phyloP scores from a whole-genome alignment of 305 asterid species.

The Fraxinus ornus region DNA sequence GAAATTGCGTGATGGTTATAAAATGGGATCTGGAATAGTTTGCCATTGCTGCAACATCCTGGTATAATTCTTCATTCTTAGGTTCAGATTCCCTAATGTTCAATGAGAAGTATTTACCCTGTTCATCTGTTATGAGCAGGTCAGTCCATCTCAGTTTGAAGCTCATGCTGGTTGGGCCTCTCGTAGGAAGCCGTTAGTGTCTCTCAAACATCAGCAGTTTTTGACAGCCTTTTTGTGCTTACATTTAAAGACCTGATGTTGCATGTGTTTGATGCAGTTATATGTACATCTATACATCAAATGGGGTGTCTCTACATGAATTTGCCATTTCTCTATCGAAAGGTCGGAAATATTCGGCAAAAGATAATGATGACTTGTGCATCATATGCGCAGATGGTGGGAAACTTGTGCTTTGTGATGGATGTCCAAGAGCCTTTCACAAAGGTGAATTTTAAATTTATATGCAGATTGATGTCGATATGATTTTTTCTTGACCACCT shows the following conservation, averaged over 20 bases:
- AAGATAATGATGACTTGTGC: constrained; percentile 89
- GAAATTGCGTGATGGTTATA: too few species aligned
- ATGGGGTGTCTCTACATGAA: constrained; percentile 97
- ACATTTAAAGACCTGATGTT: constrained; percentile 18
- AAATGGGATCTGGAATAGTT: too few species aligned
- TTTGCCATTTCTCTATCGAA: constrained; percentile 72
- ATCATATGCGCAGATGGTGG: constrained; percentile 99
- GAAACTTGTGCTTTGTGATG: constrained; percentile 93
- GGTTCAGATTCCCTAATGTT: too few species aligned
- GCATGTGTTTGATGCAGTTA: constrained; percentile 57
- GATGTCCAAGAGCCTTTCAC: constrained; percentile 98
- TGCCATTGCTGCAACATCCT: too few species aligned
- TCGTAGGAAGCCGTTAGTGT: constrained; percentile 89
- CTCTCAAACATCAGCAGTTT: constrained; percentile 18
- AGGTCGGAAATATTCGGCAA: constrained; percentile 69
- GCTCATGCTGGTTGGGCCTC: constrained; percentile 99
- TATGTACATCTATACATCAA: constrained; percentile 89
- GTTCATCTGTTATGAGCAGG: constrained; percentile 39
- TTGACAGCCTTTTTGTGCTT: constrained; percentile 18
- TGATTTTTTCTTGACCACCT: constrained; percentile 12
- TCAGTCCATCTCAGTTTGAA: constrained; percentile 93
- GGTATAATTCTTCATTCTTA: too few species aligned
- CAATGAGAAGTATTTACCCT: too few species aligned
- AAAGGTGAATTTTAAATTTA: constrained; percentile 57
- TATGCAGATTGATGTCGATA: constrained; percentile 12